Evolutionary conservation across 208 protist species (phyloP), one percentile per base, ranked within the genome.

Genomic region (Leishmania tropica): DNA sequence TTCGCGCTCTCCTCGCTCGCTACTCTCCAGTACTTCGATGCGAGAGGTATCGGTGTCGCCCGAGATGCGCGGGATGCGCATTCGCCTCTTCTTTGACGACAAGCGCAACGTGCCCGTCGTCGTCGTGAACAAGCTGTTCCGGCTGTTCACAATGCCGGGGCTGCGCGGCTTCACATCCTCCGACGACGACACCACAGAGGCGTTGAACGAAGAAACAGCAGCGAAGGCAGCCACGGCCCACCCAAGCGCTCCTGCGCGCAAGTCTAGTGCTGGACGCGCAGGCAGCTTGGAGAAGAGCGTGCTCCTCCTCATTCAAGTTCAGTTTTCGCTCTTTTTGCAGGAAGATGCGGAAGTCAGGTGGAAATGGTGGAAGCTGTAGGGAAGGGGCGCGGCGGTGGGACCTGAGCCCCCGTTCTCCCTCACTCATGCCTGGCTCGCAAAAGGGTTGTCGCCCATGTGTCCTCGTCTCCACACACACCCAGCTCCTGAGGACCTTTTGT

Each of bases 121-220:
- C 47, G 87, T 87, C 42, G 88, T 93, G 42, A 89, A 87, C 78
- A 93, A 93, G 75, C 81, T 93, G 64, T 93, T 93, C 65, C 87
- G 90, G 21, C 81, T 93, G 42, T 89, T 89, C 68, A 83, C 81
- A 2, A 67, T 91, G 47, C 88, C 89, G 0, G 84, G 86, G 1
- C 28, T 89, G 67, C 70, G 78, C 11, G 62, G 76, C 54, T 60
- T 76, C 35, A 71, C 76, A 2, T 79, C 75, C 24, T 81, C 77
- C 8, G 82, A 82, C 35, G 74, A 79, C 11, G 76, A 79, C 53
- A 31, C 48, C 17, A 42, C 58, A 48, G 42, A 76, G 47, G n/a
- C 24, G 42, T 4, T 72, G 75, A 56, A 81, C 48, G 47, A 48
- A 35, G 58, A 79, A 75, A 53, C 35, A 19, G 37, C 48, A 45